Evolutionary conservation across 768 basidiomycete species (phyloP), one percentile per base, ranked within the genome.

Genomic region (Mycena sanguinolenta): DNA sequence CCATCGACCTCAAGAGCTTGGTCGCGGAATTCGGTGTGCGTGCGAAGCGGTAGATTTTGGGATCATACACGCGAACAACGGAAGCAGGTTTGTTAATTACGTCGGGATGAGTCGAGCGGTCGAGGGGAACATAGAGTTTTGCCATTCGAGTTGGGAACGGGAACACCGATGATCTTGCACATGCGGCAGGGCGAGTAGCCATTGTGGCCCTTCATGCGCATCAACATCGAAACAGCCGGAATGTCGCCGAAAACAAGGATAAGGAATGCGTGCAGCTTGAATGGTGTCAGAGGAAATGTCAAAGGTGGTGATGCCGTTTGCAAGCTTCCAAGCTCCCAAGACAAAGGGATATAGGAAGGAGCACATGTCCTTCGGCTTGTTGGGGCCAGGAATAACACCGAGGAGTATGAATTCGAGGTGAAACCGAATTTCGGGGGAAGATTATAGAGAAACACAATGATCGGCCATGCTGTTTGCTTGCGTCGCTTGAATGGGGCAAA

Each of bases 301-400:
- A 52, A 77, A 84, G 0, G 84, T 80, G 1, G n/a, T 30, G 6
- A 87, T 77, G 3, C 86, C 86, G n/a, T 64, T 17, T 0, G 77
- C 79, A 0, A 87, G 79, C 16, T 75, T 57, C 0, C 80, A 30
- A 7, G 82, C 67, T 65, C 88, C 85, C n/a, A 84, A 66, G 2
- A 84, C 70, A 5, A 84, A 59, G 0, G 85, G 87, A 54, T 73
- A 80, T 0, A 83, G 72, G 59, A 87, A 88, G 0, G 87, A 88
- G 50, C 81, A 80, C 1, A 81, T 34, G 65, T 87, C 83, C n/a
- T 79, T 75, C 0, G 86, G 84, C 44, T 82, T 82, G 21, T 81
- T 79, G 0, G 85, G 86, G 0, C 87, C 84, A 1, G 85, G 86
- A 55, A 88, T 84, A 54, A 86, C 76, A 16, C 84, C 83, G 12